phyloP scores from a whole-genome alignment of 1,284 basidiomycete species.

The Boletus semigastroideus region DNA sequence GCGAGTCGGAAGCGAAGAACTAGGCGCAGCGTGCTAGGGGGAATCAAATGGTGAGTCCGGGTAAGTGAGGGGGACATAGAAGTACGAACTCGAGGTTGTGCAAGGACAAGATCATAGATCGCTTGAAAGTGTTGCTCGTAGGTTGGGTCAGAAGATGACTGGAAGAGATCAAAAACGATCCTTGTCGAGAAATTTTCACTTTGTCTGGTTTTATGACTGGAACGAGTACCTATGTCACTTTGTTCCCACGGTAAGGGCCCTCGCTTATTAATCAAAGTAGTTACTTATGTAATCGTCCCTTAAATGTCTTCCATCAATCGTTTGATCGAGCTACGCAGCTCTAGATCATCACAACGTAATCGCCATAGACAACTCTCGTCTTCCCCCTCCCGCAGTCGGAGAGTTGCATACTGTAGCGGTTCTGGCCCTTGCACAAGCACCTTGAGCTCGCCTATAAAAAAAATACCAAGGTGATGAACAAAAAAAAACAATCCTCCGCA shows the following conservation, averaged over 20 bases:
- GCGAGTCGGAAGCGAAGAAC: slow-evolving; percentile 52
- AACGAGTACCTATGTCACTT: neutral
- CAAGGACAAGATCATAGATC: slow-evolving; percentile 53
- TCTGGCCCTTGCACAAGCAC: slow-evolving; percentile 43
- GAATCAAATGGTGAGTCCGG: slow-evolving; percentile 2
- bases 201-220: neutral
- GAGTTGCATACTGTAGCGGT: slow-evolving; percentile 34
- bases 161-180: slow-evolving; percentile 28
- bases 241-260: neutral
- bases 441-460: slow-evolving; percentile 60
- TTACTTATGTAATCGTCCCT: neutral
- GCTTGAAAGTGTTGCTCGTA: slow-evolving; percentile 2
- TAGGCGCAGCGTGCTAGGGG: slow-evolving; percentile 42
- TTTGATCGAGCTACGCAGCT: slow-evolving; percentile 40
- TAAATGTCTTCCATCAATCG: slow-evolving; percentile 35
- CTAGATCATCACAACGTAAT: slow-evolving; percentile 51
- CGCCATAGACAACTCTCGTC: slow-evolving; percentile 76
- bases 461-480: slow-evolving; percentile 1
- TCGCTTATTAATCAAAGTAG: neutral
- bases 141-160: neutral
- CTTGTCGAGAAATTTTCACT: slow-evolving; percentile 17
- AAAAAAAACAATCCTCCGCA: neutral
- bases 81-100: slow-evolving; percentile 22
- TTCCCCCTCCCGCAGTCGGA: slow-evolving; percentile 61
- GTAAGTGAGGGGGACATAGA: neutral